Evolutionary conservation across 257 asterid species (phyloP), one percentile per base, ranked within the genome.

Genomic region (Nemophila menziesii): DNA sequence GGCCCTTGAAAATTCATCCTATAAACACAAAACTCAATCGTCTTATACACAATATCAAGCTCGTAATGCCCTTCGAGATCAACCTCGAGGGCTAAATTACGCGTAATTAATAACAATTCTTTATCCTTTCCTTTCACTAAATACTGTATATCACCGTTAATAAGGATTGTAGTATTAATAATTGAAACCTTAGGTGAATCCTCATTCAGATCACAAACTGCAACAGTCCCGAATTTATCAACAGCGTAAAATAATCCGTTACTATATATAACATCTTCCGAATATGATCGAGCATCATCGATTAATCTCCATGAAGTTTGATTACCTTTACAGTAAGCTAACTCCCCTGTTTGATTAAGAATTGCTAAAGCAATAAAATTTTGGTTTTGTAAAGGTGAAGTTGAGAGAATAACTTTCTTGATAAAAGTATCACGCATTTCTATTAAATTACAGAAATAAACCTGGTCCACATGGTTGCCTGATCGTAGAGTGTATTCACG

Each of bases 391-490:
- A 27, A 27, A 7, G 94, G 93, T 41, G 52, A 64, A 43, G 57
- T 64, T 7, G 96, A 86, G 44, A 86, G 64, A 20, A 86, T 54
- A 22, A 67, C 72, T 59, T 86, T 86, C 27, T 67, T 74, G 4
- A 86, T 58, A 41, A 76, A 86, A 2, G 46, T 20, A 21, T 86
- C 94, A 15, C 96, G 77, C 79, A 86, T 86, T 47, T 74, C 79
- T 64, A 42, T 66, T 57, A 79, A 57, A 58, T 51, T 68, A 21
- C 39, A 58, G 14, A 33, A 39, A 14, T 58, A 52, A 5, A 55
- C 1, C 19, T 8, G 1, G 23, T 60, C 70, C n/a, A 26, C 10
- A 5, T 26, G 6, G 6, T 40, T 22, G 13, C 61, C 66, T 5
- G 75, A 60, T 1, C 63, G 68, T 49, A 86, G 43, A 0, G 68